These are phyloP conservation scores for Sanguinoderma infundibulare DNA, from an alignment of 1,284 basidiomycete species.

Conservation along the genomic window DNA sequence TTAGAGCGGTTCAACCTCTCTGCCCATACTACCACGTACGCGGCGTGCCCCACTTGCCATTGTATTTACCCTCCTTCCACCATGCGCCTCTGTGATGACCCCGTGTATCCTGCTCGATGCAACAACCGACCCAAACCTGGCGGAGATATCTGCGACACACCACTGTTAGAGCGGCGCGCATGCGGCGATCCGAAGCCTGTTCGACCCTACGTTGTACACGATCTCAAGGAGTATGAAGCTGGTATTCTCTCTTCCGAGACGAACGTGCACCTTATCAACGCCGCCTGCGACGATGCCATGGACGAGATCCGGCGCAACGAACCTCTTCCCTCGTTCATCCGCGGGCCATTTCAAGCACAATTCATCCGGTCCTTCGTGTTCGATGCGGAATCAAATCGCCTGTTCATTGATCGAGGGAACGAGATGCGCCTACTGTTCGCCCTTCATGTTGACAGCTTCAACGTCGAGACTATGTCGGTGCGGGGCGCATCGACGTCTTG, in stretches of 20 bases:
- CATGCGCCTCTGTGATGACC: too few relatives aligned
- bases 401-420: background rate
- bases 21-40: conserved; percentile 1
- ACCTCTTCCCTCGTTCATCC: background rate
- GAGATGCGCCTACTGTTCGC: conserved; percentile 5
- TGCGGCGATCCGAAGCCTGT: background rate
- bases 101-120: conserved; percentile 1
- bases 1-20: conserved; percentile 2
- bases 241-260: conserved; percentile 1
- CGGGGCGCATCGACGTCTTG: conserved; percentile 4
- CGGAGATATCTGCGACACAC: background rate
- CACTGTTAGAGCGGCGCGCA: background rate
- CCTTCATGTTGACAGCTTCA: conserved; percentile 10
- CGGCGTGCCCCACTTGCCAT: conserved; percentile 3
- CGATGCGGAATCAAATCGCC: background rate
- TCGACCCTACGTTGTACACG: conserved; percentile 6
- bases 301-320: background rate
- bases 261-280: conserved; percentile 1
- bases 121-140: background rate
- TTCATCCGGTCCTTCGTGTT: conserved; percentile 1
- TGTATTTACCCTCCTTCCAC: background rate
- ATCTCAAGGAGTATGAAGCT: conserved; percentile 3
- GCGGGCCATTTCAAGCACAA: background rate
- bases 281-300: background rate
- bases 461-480: background rate